phyloP scores from a whole-genome alignment of 192 early-diverging fungal genomes.

The Coemansia sp. region DNA sequence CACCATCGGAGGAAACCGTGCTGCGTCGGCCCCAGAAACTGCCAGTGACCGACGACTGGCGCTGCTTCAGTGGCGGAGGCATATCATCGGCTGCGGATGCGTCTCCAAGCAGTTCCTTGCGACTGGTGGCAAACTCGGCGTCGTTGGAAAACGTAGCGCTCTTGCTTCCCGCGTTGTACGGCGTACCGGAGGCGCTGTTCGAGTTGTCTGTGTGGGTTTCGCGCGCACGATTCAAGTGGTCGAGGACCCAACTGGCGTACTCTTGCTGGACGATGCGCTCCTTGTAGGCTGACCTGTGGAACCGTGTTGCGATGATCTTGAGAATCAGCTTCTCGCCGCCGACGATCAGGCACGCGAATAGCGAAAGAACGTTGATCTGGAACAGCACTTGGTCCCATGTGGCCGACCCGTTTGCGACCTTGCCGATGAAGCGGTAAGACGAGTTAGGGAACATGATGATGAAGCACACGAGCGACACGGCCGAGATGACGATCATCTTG shows the following conservation, averaged over 20 bases:
- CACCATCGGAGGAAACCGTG: conserved; percentile 11
- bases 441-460: conserved; percentile 58
- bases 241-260: conserved; percentile 63
- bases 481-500: conserved; percentile 60
- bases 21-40: conserved; percentile 39
- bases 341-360: conserved; percentile 57
- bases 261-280: conserved; percentile 64
- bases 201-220: conserved; percentile 13
- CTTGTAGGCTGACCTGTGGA: conserved; percentile 67
- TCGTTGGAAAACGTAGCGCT: conserved; percentile 22
- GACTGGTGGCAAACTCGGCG: conserved; percentile 29
- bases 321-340: conserved; percentile 65
- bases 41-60: conserved; percentile 13
- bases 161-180: conserved; percentile 24
- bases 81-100: not conserved
- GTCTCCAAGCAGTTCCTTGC: conserved; percentile 35
- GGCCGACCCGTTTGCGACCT: conserved; percentile 34
- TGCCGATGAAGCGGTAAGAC: conserved; percentile 52
- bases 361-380: conserved; percentile 57
- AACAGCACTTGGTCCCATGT: conserved; percentile 59
- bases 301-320: conserved; percentile 66
- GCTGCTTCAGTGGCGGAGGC: conserved; percentile 21
- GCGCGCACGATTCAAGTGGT: conserved; percentile 60
- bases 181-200: conserved; percentile 13
- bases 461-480: conserved; percentile 57